Evolutionary conservation across 2,329 filamentous ascomycete species (phyloP), one percentile per base, ranked within the genome.

Genomic region (Fusarium napiforme): DNA sequence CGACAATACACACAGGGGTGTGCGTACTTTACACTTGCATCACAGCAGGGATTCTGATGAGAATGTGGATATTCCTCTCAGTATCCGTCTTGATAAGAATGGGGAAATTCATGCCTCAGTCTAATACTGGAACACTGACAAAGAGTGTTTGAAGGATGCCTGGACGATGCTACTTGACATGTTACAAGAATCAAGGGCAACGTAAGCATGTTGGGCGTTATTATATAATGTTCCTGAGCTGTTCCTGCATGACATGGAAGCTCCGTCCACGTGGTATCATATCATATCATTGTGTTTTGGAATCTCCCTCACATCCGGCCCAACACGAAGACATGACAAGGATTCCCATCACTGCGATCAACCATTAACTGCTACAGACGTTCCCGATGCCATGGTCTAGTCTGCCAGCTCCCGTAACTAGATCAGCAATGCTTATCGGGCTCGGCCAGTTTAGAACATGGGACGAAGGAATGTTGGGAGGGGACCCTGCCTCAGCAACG

Each of bases 201-300:
- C 57, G 46, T 53, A 43, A 64, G 58, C 55, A 30, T 66, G 62
- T 45, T 60, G 62, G 59, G 49, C 19, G 67, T 55, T 43, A 39
- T 34, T 36, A 34, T 32, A 12, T 32, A 11, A 42, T 69, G 64
- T 64, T 69, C 50, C 60, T 55, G 67, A 62, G 53, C 50, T 57
- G 76, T 78, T 77, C 76, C 76, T 78, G 76, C 76, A 72, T 77
- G 56, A 60, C 49, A 58, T 66, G 69, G 52, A 60, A 61, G 56
- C 56, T 61, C 46, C 58, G 58, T 67, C 74, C 74, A 78, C 76
- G 73, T 78, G 76, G 74, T 66, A 56, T 65, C 60, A 55, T 66
- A 56, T 65, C 60, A 55, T 74, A 34, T 64, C 46, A 64, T 74
- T 61, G 62, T 70, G 70, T 57, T 57, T 67, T 67, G 49, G 55